Evolutionary conservation across 2,329 filamentous ascomycete species (phyloP).

Genomic region (Periconia sp.): DNA sequence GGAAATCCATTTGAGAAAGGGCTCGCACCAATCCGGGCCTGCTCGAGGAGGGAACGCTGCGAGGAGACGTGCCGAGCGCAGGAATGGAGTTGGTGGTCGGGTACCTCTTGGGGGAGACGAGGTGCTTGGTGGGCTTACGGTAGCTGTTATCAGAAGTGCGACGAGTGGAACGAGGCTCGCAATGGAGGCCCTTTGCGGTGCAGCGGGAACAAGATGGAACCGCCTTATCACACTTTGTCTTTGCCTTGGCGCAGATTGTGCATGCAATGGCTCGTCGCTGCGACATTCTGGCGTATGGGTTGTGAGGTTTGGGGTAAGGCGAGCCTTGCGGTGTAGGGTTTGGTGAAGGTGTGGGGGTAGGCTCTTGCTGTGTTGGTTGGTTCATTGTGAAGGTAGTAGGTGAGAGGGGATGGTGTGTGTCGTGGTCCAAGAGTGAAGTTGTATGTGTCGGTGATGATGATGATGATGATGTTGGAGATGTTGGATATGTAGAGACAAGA

Average conservation of each 20-base stretch:
- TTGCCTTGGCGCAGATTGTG: constrained; percentile 43
- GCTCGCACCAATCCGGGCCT: constrained; percentile 23
- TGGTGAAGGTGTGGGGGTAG: constrained; percentile 12
- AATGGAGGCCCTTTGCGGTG: constrained; percentile 37
- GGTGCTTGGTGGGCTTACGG: constrained; percentile 28
- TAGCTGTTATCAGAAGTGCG: constrained; percentile 39
- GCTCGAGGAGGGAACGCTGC: constrained; percentile 22
- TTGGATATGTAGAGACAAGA: not conserved
- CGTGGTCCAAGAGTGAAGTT: constrained; percentile 1
- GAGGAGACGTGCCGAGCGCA: constrained; percentile 20
- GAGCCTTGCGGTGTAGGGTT: constrained; percentile 15
- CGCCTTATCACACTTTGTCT: constrained; percentile 43
- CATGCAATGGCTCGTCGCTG: constrained; percentile 42
- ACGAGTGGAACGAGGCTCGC: constrained; percentile 40
- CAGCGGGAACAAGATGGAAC: constrained; percentile 41
- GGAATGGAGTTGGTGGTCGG: constrained; percentile 24
- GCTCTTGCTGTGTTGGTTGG: constrained; percentile 13
- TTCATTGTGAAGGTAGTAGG: constrained; percentile 17
- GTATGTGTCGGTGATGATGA: constrained; percentile 2
- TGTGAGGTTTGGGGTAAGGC: constrained; percentile 14
- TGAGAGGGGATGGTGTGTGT: constrained; percentile 5
- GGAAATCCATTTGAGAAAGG: constrained; percentile 32
- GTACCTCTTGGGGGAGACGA: constrained; percentile 28
- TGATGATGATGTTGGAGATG: no score
- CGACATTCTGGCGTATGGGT: constrained; percentile 34